These are phyloP conservation scores for Paxillus ammoniavirescens DNA, from an alignment of 768 basidiomycete genomes.

Conservation along the genomic window DNA sequence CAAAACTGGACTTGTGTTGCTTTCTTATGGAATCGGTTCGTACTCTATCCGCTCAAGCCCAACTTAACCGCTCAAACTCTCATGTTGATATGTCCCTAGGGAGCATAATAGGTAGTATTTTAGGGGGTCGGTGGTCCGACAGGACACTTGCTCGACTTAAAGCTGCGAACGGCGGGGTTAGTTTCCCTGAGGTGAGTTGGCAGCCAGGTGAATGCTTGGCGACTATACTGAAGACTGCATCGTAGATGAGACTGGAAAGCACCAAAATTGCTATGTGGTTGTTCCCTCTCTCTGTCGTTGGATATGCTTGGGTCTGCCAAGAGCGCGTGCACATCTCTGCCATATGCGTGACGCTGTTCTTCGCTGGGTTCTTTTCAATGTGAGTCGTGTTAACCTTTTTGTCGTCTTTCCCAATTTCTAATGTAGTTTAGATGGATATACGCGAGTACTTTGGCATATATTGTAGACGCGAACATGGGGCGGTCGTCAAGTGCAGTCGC, in stretches of 20 bases:
- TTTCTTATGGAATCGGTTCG: conserved; percentile 70
- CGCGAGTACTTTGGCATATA: conserved; percentile 74
- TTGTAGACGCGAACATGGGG: conserved; percentile 86
- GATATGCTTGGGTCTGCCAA: conserved; percentile 77
- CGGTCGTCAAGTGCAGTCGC: conserved; percentile 77
- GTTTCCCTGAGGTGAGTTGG: conserved; percentile 61
- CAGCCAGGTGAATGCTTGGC: neutral
- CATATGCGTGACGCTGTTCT: conserved; percentile 72
- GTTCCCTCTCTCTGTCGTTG: conserved; percentile 58
- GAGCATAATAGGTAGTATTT: conserved; percentile 50
- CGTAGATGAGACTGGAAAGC: conserved; percentile 73
- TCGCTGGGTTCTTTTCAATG: conserved; percentile 74
- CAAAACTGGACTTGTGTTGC: conserved; percentile 72
- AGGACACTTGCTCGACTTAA: conserved; percentile 44
- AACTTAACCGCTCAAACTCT: neutral
- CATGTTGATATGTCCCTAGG: conserved; percentile 28
- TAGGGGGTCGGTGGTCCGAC: conserved; percentile 65
- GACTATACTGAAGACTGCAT: neutral
- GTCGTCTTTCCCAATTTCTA: neutral
- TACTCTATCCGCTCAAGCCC: neutral
- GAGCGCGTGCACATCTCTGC: conserved; percentile 64
- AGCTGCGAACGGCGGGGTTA: conserved; percentile 44
- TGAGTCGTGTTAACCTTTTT: conserved; percentile 32
- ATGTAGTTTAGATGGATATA: conserved; percentile 53
- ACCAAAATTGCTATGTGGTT: conserved; percentile 52